These are phyloP conservation scores for Tricholoma sp. DNA, from an alignment of 768 basidiomycete species.

Conservation along the genomic window DNA sequence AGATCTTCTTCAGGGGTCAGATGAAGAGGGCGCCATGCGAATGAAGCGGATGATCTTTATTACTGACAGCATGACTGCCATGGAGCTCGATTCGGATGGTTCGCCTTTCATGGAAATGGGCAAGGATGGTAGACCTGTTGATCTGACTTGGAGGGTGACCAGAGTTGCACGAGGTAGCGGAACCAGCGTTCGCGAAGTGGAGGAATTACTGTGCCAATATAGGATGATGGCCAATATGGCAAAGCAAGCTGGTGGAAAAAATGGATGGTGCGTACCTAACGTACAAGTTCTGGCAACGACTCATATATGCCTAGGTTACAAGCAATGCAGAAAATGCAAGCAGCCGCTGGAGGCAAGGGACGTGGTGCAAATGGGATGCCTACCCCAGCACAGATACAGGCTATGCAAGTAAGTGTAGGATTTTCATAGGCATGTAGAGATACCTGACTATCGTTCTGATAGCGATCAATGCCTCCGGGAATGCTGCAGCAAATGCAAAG, in stretches of 20 bases:
- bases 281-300: slow-evolving; percentile 5
- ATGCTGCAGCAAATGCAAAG: slow-evolving; percentile 93
- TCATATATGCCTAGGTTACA: slow-evolving; percentile 49
- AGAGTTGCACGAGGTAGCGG: slow-evolving; percentile 92
- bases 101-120: slow-evolving; percentile 80
- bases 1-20: slow-evolving; percentile 85
- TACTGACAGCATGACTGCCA: slow-evolving; percentile 94
- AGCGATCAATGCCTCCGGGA: slow-evolving; percentile 93
- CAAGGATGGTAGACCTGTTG: slow-evolving; percentile 78
- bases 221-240: slow-evolving; percentile 99
- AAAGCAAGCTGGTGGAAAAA: slow-evolving; percentile 95
- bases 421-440: not conserved
- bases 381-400: slow-evolving; percentile 88
- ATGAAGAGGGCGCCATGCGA: slow-evolving; percentile 85
- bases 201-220: slow-evolving; percentile 94
- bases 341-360: slow-evolving; percentile 79
- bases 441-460: not conserved
- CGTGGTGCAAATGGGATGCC: slow-evolving; percentile 87
- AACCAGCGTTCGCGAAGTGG: slow-evolving; percentile 95
- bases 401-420: slow-evolving; percentile 69
- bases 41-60: slow-evolving; percentile 99
- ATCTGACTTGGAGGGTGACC: slow-evolving; percentile 86
- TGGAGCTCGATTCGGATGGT: slow-evolving; percentile 94
- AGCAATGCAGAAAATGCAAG: slow-evolving; percentile 92
- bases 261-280: slow-evolving; percentile 65